phyloP scores from a whole-genome alignment of 225 moss, liverwort and hornwort species.

The Polytrichum commune region DNA sequence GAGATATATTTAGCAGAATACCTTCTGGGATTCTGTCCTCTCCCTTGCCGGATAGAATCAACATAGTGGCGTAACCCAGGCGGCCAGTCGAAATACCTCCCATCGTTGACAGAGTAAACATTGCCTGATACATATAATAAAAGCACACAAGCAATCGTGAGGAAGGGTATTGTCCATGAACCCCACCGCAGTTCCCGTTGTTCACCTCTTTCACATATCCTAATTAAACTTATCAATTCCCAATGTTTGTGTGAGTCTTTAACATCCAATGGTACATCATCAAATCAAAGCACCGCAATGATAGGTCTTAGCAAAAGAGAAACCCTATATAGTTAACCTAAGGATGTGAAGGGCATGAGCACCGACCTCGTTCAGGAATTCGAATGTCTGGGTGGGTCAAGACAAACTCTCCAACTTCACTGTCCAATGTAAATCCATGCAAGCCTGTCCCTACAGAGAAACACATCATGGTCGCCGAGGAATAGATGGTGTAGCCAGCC shows the following conservation, averaged over 20 bases:
- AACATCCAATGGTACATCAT: no score
- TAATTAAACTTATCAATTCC: no score
- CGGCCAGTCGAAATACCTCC: constrained; percentile 58
- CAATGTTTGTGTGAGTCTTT: no score
- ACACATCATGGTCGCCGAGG: constrained; percentile 89
- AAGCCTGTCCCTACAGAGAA: constrained; percentile 70
- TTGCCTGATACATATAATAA: constrained; percentile 23
- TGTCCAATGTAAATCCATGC: constrained; percentile 84
- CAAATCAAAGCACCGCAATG: no score
- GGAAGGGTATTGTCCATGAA: no score
- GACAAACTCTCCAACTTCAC: constrained; percentile 74
- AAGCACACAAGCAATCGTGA: no score
- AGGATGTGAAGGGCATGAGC: neutral
- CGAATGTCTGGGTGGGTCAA: constrained; percentile 81
- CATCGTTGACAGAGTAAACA: constrained; percentile 53
- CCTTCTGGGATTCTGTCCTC: constrained; percentile 40
- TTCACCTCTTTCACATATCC: no score
- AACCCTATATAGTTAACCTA: no score
- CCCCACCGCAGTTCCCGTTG: no score
- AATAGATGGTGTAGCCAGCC: constrained; percentile 83
- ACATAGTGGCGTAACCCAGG: constrained; percentile 46
- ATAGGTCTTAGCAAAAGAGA: no score
- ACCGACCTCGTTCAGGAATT: constrained; percentile 86
- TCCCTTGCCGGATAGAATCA: constrained; percentile 50
- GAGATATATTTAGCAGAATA: constrained; percentile 56